A percentile compares a stretch with the other conserved stretches of the same genome.
Conservation (phyloP, 169 alveolate genomes). For the Cryptosporidium canis region DNA sequence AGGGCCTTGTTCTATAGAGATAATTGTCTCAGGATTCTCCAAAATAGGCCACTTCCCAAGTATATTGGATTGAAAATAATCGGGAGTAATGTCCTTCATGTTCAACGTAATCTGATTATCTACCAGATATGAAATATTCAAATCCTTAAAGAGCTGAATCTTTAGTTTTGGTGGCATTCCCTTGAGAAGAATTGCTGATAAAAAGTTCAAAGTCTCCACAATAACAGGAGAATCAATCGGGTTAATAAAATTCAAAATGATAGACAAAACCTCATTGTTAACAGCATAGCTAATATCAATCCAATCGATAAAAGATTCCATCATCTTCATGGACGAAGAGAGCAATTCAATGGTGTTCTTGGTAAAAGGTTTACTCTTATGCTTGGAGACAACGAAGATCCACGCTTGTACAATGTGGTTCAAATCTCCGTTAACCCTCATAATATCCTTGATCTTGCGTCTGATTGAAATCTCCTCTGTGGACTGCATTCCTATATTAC, state of each 20-base stretch:
- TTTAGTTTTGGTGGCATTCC: constrained; percentile 51
- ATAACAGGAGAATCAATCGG: constrained; percentile 49
- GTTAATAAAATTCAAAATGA: neutral
- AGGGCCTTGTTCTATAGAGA: constrained; percentile 43
- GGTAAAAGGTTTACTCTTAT: neutral
- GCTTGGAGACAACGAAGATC: constrained; percentile 42
- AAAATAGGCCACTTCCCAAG: constrained; percentile 24
- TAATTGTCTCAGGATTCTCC: constrained; percentile 27
- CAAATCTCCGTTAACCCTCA: constrained; percentile 57
- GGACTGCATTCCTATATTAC: constrained; percentile 8
- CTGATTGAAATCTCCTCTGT: constrained; percentile 35
- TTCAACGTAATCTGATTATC: constrained; percentile 13
- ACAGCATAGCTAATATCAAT: constrained; percentile 61
- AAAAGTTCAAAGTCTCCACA: constrained; percentile 41
- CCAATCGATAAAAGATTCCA: constrained; percentile 62
- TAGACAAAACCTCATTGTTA: constrained; percentile 36
- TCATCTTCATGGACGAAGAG: constrained; percentile 24
- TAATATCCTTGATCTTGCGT: constrained; percentile 50
- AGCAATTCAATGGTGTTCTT: neutral
- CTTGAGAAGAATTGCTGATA: constrained; percentile 40
- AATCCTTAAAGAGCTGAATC: constrained; percentile 30
- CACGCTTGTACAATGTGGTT: constrained; percentile 46
- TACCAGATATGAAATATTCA: constrained; percentile 26
- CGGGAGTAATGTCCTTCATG: constrained; percentile 17
- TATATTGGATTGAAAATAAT: neutral